A percentile compares a stretch with the other conserved stretches of the same genome.
phyloP scores from a whole-genome alignment of 2,329 filamentous ascomycete species.

The Curvularia sp. region DNA sequence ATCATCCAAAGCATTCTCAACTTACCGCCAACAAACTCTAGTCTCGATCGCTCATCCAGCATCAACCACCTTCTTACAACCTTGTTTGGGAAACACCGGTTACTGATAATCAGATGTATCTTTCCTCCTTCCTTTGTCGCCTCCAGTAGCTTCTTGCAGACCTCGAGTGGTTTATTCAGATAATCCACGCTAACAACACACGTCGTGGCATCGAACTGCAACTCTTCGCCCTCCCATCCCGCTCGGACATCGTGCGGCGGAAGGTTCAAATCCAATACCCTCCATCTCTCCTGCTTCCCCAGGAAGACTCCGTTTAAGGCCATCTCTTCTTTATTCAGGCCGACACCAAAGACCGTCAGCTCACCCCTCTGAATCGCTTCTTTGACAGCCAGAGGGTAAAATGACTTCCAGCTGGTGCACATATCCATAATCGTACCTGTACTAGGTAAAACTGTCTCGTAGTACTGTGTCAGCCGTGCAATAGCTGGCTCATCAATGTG shows the following conservation, averaged over 20 bases:
- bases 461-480: constrained; percentile 55
- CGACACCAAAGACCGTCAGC: constrained; percentile 56
- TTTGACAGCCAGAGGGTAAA: constrained; percentile 51
- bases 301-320: constrained; percentile 48
- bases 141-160: constrained; percentile 53
- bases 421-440: constrained; percentile 58
- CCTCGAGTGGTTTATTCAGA: constrained; percentile 55
- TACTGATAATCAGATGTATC: constrained; percentile 61
- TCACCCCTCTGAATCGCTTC: constrained; percentile 41
- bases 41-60: constrained; percentile 54
- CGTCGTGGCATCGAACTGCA: constrained; percentile 55
- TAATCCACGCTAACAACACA: constrained; percentile 63
- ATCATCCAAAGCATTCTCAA: neutral
- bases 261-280: constrained; percentile 55
- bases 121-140: constrained; percentile 54
- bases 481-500: constrained; percentile 63
- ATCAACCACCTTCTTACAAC: constrained; percentile 59
- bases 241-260: constrained; percentile 40
- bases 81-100: constrained; percentile 63
- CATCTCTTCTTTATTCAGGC: constrained; percentile 59
- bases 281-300: constrained; percentile 39
- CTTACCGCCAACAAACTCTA: constrained; percentile 58
- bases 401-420: constrained; percentile 60
- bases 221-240: constrained; percentile 14
- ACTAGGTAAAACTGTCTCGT: constrained; percentile 53